These are phyloP conservation scores for Tetracentron sinense DNA, from an alignment of 164 flowering plant species.

Conservation along the genomic window DNA sequence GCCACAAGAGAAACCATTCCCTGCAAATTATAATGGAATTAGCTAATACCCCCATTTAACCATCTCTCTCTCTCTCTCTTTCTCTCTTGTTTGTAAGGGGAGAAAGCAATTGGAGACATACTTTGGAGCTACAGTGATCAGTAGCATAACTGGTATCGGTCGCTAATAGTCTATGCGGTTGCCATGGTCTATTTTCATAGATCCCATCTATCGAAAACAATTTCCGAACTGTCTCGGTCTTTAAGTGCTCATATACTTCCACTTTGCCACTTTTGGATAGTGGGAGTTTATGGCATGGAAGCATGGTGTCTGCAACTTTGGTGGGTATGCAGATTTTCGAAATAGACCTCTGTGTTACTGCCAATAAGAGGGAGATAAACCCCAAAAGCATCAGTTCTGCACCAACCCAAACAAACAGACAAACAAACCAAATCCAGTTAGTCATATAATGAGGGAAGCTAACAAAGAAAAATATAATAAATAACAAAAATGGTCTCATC, in stretches of 20 bases:
- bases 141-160: not conserved
- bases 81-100: not conserved
- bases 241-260: not conserved
- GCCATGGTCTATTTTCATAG: not conserved
- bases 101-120: slow-evolving; percentile 5
- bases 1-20: no score
- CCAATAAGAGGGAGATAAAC: slow-evolving; percentile 45
- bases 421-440: not conserved
- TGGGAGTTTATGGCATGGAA: slow-evolving; percentile 36
- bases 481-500: slow-evolving; percentile 8
- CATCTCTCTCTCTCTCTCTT: not conserved
- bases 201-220: not conserved
- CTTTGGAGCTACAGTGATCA: slow-evolving; percentile 27
- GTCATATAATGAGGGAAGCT: no score
- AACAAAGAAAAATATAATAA: not conserved
- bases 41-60: no score
- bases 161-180: not conserved
- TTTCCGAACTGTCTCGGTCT: not conserved
- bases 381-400: slow-evolving; percentile 58
- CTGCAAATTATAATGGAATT: no score
- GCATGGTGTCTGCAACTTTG: slow-evolving; percentile 35
- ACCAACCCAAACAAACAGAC: not conserved
- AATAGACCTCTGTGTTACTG: slow-evolving; percentile 33
- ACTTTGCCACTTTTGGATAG: slow-evolving; percentile 14
- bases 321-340: slow-evolving; percentile 42